Evolutionary conservation across 768 basidiomycete species (phyloP).

Genomic region (Fistulinella prunicolor): DNA sequence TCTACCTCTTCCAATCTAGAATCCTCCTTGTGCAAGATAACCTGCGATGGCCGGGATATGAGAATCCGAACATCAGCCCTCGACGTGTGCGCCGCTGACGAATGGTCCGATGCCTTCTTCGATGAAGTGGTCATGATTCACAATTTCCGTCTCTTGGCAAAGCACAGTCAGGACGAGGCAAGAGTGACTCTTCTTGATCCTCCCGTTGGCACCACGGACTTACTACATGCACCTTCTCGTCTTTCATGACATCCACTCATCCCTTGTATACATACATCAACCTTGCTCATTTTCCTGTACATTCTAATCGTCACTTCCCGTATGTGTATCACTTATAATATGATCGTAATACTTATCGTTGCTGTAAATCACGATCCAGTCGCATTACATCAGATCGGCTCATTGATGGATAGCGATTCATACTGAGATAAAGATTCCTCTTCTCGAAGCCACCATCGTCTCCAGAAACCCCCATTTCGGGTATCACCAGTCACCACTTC

Average conservation of each 20-base stretch:
- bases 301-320: slow-evolving; percentile 31
- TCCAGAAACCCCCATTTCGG: slow-evolving; percentile 24
- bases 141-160: slow-evolving; percentile 43
- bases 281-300: slow-evolving; percentile 31
- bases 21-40: slow-evolving; percentile 34
- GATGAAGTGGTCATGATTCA: slow-evolving; percentile 61
- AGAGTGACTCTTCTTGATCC: slow-evolving; percentile 27
- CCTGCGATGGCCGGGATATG: slow-evolving; percentile 39
- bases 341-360: slow-evolving; percentile 28
- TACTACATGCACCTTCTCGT: slow-evolving; percentile 17
- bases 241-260: slow-evolving; percentile 27
- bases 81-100: slow-evolving; percentile 39
- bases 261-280: slow-evolving; percentile 30
- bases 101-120: slow-evolving; percentile 62
- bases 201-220: slow-evolving; percentile 24
- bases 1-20: slow-evolving; percentile 33
- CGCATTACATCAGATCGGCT: slow-evolving; percentile 20
- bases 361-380: slow-evolving; percentile 26
- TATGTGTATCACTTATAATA: slow-evolving; percentile 35
- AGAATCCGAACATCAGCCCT: slow-evolving; percentile 49
- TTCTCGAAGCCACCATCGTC: slow-evolving; percentile 20
- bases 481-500: slow-evolving; percentile 22
- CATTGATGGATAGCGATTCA: slow-evolving; percentile 12
- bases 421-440: slow-evolving; percentile 15
- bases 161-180: slow-evolving; percentile 37